A percentile compares a stretch with the other conserved stretches of the same genome.
Conservation (phyloP, 1,284 basidiomycete species). For the Sutorius eximius region DNA sequence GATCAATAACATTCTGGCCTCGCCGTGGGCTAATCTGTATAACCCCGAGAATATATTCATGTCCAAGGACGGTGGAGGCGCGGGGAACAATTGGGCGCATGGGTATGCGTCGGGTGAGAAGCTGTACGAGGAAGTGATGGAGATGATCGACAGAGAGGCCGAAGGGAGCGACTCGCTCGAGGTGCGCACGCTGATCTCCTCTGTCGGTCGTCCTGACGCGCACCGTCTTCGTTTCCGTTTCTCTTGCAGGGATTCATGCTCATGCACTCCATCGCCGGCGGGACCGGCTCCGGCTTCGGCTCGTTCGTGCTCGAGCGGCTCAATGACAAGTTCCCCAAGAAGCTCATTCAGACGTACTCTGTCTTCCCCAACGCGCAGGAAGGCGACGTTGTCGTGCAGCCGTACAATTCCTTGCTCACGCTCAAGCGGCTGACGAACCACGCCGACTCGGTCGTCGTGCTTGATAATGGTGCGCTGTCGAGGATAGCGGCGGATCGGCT, state of each 20-base stretch:
- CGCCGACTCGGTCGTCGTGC: slow-evolving; percentile 95
- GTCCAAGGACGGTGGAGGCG: slow-evolving; percentile 94
- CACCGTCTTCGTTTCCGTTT: too few relatives aligned
- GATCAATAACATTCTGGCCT: slow-evolving; percentile 91
- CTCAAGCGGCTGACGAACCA: slow-evolving; percentile 94
- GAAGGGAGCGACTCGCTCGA: slow-evolving; percentile 98
- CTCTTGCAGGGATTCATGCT: slow-evolving; percentile 89
- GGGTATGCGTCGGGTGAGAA: slow-evolving; percentile 89
- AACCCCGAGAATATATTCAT: slow-evolving; percentile 99
- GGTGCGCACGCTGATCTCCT: slow-evolving; percentile 46
- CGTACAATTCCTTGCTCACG: slow-evolving; percentile 96
- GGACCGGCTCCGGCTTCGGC: slow-evolving; percentile 96
- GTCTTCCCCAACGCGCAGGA: slow-evolving; percentile 95
- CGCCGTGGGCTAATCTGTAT: slow-evolving; percentile 92
- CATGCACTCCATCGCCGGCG: slow-evolving; percentile 98
- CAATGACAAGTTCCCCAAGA: slow-evolving; percentile 98
- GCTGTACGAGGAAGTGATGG: slow-evolving; percentile 97
- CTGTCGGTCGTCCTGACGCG: neutral
- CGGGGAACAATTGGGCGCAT: slow-evolving; percentile 99
- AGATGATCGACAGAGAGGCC: slow-evolving; percentile 98
- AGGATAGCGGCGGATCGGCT: slow-evolving; percentile 91
- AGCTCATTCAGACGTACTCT: slow-evolving; percentile 98
- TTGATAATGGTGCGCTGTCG: slow-evolving; percentile 94
- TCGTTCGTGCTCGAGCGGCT: slow-evolving; percentile 95
- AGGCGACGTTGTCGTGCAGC: slow-evolving; percentile 95